Percentiles rank a stretch among this genome's conserved stretches.
Conservation (phyloP, 768 basidiomycete species). For the Lactarius hengduanensis region DNA sequence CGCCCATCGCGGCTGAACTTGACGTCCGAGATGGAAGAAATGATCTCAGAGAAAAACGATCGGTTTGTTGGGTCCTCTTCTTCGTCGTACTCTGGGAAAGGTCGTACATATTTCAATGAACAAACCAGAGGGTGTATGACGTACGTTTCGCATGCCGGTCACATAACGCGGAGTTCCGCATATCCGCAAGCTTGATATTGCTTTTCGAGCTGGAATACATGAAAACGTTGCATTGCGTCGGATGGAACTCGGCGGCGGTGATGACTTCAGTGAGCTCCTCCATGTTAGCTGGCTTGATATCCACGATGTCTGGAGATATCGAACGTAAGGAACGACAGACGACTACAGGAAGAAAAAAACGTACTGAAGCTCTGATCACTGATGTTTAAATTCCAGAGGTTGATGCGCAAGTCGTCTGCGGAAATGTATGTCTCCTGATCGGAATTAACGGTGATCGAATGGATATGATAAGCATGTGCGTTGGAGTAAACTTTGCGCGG, state of each 20-base stretch:
- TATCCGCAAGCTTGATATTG: constrained; percentile 99
- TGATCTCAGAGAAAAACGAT: constrained; percentile 99
- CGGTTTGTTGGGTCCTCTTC: constrained; percentile 97
- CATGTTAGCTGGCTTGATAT: constrained; percentile 99
- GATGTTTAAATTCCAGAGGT: constrained; percentile 98
- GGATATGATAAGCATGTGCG: constrained; percentile 99
- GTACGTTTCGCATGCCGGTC: constrained; percentile 94
- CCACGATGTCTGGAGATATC: constrained; percentile 80
- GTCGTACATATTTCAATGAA: constrained; percentile 18
- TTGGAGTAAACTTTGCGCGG: constrained; percentile 99
- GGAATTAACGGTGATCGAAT: constrained; percentile 98
- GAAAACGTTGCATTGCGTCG: constrained; percentile 94
- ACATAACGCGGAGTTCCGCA: constrained; percentile 97
- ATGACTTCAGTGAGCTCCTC: constrained; percentile 99
- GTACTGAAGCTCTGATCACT: constrained; percentile 98
- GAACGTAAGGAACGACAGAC: constrained; percentile 5
- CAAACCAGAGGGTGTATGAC: constrained; percentile 35
- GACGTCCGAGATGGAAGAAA: constrained; percentile 99
- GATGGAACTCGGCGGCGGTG: constrained; percentile 99
- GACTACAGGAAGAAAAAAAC: constrained; percentile 38
- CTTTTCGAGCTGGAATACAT: constrained; percentile 99
- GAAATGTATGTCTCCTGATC: constrained; percentile 99
- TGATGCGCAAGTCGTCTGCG: constrained; percentile 96
- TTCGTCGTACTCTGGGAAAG: constrained; percentile 85
- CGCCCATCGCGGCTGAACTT: constrained; percentile 98